Base-by-base conservation (phyloP, 768 basidiomycete genomes). In the Trametes cinnabarina region DNA sequence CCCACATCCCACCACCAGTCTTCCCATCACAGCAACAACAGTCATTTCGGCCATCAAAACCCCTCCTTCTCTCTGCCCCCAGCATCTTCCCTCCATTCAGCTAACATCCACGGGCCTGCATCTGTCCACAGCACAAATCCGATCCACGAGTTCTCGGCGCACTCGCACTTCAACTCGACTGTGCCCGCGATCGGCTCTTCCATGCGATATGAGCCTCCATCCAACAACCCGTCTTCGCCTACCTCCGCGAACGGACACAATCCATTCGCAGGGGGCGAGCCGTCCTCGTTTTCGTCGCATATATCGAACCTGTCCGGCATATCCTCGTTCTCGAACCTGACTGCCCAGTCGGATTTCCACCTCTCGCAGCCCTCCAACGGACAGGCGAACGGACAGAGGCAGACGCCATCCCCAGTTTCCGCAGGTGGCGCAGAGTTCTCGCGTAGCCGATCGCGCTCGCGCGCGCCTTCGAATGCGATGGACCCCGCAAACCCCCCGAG, bases 291-390 rank as follows among this genome's bases (percentile, higher is more conserved):
- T 64, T 65, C 63, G 51, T 65, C 66, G 40, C 68, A 72, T 65
- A 58, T 70, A 62, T 64, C 66, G 20, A 57, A 57, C 37, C 49
- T 58, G 34, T 60, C 58, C 34, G 49, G 53, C 51, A 50, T 68
- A 72, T 56, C 74, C 44, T 51, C 69, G 50, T 77, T 76, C 68
- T 82, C 82, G 70, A 81, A 79, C 71, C 73, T 77, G 51, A 76
- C 82, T 2, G 70, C 80, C 14, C 79, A 80, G 2, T 77, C 82
- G 1, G 74, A 83, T 42, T 71, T 68, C 59, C 67, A 73, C 75
- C 62, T 74, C 74, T 51, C 61, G 51, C 60, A 68, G 57, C 55
- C 42, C 23, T 26, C 51, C 1, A 51, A 58, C 52, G 56, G 54
- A 5, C 57, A 52, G 23, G 32, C 42, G 43, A 55, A 56, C 47